Base-by-base conservation (phyloP, 257 asterid genomes). In the Solanum lycopersicoides region DNA sequence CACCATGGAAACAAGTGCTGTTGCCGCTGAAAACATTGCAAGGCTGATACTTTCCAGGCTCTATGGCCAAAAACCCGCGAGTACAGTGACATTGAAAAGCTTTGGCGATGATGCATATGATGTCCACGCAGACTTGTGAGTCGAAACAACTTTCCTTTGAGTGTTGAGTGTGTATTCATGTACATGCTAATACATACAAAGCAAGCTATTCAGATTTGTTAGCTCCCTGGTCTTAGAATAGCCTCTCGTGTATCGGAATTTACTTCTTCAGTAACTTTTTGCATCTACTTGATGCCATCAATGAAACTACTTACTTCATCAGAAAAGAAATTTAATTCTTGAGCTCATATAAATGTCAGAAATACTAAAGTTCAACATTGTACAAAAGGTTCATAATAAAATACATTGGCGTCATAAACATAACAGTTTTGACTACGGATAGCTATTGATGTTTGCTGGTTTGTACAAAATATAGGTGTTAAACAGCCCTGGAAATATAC, bases 1-100 rank as follows among this genome's bases (percentile, higher is more conserved):
- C 94, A 87, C 98, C 90, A 97, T 97, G 91, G 99, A 97, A 91
- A 93, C 99, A 9, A 95, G 98, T 76, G 97, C 99, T 28, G 99
- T 97, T 88, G 88, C 99, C n/a, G 99, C 98, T 71, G 99, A 97
- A 93, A 97, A 97, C 87, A 90, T 97, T 60, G 99, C 98, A 35
- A 95, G 98, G 41, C 95, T 97, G 45, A 94, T 97, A 92, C 95
- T 97, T 86, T 93, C 95, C 15, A 92, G 98, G 91, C 91, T 94
- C 59, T 56, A 92, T 12, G 86, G 71, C 47, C 66, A 88, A 91
- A 59, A 77, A 63, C 21, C 30, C 69, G 9, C 42, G 34, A 66
- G 86, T 87, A 85, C 92, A 23, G 87, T 94, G 71, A 88, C 87
- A 89, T 88, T 90, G 93, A 92, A 88, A 93, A 93, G 89, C 89